phyloP scores from a whole-genome alignment of 768 basidiomycete species.

The Lentinus brumalis region DNA sequence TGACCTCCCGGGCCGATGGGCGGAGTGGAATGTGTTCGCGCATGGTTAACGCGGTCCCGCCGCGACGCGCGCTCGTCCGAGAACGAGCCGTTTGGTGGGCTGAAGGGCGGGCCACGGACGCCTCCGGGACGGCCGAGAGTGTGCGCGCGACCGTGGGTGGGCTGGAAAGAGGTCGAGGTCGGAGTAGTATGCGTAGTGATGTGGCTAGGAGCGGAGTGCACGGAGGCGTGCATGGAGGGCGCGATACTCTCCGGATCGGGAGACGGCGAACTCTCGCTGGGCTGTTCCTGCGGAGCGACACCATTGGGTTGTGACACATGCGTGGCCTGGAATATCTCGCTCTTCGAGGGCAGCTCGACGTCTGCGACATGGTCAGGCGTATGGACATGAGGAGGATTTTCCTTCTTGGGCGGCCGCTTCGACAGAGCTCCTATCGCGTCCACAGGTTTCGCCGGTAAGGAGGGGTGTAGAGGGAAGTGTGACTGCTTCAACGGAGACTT shows the following conservation, averaged over 20 bases:
- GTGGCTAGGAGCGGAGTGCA: conserved; percentile 40
- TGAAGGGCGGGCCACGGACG: conserved; percentile 24
- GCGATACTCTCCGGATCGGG: conserved; percentile 36
- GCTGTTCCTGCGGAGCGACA: conserved; percentile 12
- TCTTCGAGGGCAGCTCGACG: conserved; percentile 6
- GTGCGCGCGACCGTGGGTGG: conserved; percentile 56
- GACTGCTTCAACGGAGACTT: conserved; percentile 18
- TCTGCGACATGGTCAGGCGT: neutral
- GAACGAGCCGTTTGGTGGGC: conserved; percentile 35
- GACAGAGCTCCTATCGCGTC: conserved; percentile 23
- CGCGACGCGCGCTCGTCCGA: conserved; percentile 42
- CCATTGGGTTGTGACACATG: conserved; percentile 10
- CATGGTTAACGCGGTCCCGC: conserved; percentile 44
- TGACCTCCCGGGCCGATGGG: conserved; percentile 47
- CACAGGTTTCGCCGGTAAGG: conserved; percentile 50
- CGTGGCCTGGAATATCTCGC: conserved; percentile 5
- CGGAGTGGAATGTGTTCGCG: conserved; percentile 70
- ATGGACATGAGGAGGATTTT: neutral
- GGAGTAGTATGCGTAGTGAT: conserved; percentile 34
- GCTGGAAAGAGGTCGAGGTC: conserved; percentile 32
- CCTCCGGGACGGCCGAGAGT: conserved; percentile 50
- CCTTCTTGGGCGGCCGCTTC: conserved; percentile 11
- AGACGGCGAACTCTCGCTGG: conserved; percentile 30
- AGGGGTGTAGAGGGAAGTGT: conserved; percentile 42
- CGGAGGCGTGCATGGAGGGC: conserved; percentile 62